Evolutionary conservation across 345 rosid species (phyloP), one percentile per base, ranked within the genome.

Genomic region (Adansonia digitata): DNA sequence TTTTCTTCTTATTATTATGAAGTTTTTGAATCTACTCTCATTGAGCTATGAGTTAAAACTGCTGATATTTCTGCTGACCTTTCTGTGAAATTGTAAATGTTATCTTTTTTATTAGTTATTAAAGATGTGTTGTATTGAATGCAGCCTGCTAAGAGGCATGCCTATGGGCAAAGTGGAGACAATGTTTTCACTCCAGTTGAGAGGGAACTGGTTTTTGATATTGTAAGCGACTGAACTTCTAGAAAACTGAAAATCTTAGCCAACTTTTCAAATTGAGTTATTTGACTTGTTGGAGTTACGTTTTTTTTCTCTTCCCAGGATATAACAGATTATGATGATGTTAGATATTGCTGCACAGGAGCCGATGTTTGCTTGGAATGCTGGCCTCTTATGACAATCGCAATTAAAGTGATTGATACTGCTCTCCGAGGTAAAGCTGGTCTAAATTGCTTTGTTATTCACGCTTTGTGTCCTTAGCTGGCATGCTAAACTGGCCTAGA

Each of bases 291-390:
- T 74, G 69, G 75, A 64, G 43, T 27, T 78, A 37, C 59, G 62
- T 62, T 66, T 61, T 72, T 26, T 9, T 65, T 62, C 7, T 45
- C 73, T 34, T 15, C 40, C 52, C 88, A 92, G 97, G 97, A 94
- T 86, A 94, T 94, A 49, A 77, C 97, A 46, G 97, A 94, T 75
- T 94, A 94, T 75, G 98, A 94, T 51, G 97, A 92, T 51, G 92
- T 91, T 76, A 89, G 98, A 78, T 92, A 84, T 73, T 94, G 98
- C 83, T 94, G 98, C 88, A 88, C 97, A 0, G 97, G 97, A 69
- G 98, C 98, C 18, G 97, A 91, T 82, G 89, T 87, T 81, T 94
- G 98, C 84, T 84, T 91, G 79, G 87, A 85, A 2, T 94, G 99
- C 84, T 91, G 99, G 97, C 98, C 98, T 73, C 79, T 91, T 72